Conservation (phyloP, 257 asterid species). For the Echium plantagineum region DNA sequence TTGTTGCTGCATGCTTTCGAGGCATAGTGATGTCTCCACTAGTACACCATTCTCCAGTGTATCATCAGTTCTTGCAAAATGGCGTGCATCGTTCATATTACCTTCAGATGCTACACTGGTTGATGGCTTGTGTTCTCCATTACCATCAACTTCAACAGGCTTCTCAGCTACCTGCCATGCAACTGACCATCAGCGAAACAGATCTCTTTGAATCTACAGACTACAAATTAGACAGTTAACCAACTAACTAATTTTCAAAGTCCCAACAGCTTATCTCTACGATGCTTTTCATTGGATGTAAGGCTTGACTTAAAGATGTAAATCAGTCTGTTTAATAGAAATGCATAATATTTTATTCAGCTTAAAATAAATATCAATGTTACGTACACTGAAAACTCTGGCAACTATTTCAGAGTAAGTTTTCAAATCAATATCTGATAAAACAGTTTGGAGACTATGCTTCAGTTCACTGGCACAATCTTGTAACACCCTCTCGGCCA, state of each 20-base stretch:
- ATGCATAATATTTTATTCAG: background rate
- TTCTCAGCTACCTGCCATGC: background rate
- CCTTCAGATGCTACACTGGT: background rate
- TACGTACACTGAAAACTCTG: background rate
- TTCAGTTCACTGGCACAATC: constrained; percentile 12
- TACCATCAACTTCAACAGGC: background rate
- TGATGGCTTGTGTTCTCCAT: background rate
- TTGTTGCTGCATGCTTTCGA: constrained; percentile 8
- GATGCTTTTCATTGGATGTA: background rate
- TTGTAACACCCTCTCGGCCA: constrained; percentile 15
- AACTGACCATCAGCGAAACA: background rate
- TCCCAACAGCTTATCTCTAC: background rate
- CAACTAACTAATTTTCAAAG: too few species aligned
- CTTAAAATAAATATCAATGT: background rate
- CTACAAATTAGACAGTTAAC: too few species aligned
- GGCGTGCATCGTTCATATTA: constrained; percentile 1
- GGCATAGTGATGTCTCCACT: constrained; percentile 2
- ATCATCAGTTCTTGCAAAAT: background rate
- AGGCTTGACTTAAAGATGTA: too few species aligned
- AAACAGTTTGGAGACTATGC: constrained; percentile 11
- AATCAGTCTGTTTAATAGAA: background rate
- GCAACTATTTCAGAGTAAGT: constrained; percentile 15
- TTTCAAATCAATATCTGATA: constrained; percentile 1
- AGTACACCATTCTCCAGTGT: background rate
- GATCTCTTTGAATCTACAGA: too few species aligned